phyloP scores from a whole-genome alignment of 179 eudicot species.

The Sideroxylon spinosum region DNA sequence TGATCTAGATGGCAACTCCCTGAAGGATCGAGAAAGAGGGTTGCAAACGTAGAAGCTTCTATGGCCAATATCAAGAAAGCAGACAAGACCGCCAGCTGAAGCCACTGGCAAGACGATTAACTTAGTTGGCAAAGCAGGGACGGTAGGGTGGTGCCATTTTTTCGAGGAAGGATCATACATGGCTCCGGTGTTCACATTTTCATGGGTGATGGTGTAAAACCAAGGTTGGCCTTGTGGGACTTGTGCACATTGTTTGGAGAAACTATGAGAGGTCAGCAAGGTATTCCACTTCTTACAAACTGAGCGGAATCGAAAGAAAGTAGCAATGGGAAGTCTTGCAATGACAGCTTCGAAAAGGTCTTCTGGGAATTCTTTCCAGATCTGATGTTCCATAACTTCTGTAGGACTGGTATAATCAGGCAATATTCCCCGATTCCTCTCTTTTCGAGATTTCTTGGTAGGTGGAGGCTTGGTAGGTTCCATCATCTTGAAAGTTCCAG shows the following conservation, averaged over 20 bases:
- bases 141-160: conserved; percentile 77
- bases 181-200: conserved; percentile 55
- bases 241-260: conserved; percentile 57
- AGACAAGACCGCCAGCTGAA: conserved; percentile 83
- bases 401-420: conserved; percentile 20
- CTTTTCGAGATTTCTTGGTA: conserved; percentile 60
- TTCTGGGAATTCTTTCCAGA: conserved; percentile 86
- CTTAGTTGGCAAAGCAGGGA: conserved; percentile 58
- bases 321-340: conserved; percentile 70
- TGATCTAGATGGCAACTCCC: conserved; percentile 65
- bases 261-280: conserved; percentile 54
- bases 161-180: conserved; percentile 64
- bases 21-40: conserved; percentile 66
- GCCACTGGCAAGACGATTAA: conserved; percentile 70
- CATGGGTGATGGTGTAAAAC: conserved; percentile 75
- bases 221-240: conserved; percentile 58
- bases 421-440: conserved; percentile 39
- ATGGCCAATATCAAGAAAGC: conserved; percentile 70
- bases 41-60: conserved; percentile 65
- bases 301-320: conserved; percentile 73
- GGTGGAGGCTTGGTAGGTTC: conserved; percentile 67
- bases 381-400: conserved; percentile 52
- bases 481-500: conserved; percentile 45
- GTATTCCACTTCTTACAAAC: conserved; percentile 84
- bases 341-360: conserved; percentile 78